phyloP scores from a whole-genome alignment of 192 early-diverging fungal species.

The Entophlyctis helioformis region DNA sequence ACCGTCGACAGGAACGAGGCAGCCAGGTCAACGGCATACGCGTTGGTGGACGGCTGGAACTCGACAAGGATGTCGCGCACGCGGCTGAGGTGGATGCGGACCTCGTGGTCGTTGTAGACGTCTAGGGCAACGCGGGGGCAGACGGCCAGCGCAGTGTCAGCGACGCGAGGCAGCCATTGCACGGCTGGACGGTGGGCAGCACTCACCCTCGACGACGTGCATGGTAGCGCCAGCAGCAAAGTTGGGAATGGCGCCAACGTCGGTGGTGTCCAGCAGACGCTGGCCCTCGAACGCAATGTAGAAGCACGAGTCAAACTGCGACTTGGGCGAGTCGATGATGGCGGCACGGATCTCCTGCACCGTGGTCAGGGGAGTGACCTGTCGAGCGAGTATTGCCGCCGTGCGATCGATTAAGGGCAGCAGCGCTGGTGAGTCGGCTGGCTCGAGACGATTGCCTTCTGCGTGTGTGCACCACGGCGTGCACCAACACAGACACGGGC shows the following conservation, averaged over 20 bases:
- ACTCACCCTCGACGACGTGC: constrained; percentile 47
- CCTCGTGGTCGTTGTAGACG: constrained; percentile 86
- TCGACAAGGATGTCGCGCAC: constrained; percentile 75
- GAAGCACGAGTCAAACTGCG: constrained; percentile 85
- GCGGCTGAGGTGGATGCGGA: constrained; percentile 77
- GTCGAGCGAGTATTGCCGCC: too few relatives aligned
- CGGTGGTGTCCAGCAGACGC: constrained; percentile 52
- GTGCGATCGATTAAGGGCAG: not conserved
- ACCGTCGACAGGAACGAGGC: constrained; percentile 58
- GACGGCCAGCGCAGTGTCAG: not conserved
- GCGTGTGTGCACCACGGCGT: too few relatives aligned
- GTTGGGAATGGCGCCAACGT: constrained; percentile 51
- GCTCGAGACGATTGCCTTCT: not conserved
- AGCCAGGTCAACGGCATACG: constrained; percentile 60
- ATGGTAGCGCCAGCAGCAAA: constrained; percentile 54
- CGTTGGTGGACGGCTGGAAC: constrained; percentile 47
- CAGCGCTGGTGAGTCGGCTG: not conserved
- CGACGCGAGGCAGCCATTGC: not conserved
- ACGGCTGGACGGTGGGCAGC: not conserved
- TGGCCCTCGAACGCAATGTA: constrained; percentile 61
- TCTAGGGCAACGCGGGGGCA: constrained; percentile 28
- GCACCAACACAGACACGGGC: too few relatives aligned
- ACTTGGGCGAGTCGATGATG: constrained; percentile 74
- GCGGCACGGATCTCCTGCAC: constrained; percentile 81
- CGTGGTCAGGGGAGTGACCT: constrained; percentile 26